Conservation (phyloP, 495 filamentous ascomycete species). For the Clohesyomyces aquaticus region DNA sequence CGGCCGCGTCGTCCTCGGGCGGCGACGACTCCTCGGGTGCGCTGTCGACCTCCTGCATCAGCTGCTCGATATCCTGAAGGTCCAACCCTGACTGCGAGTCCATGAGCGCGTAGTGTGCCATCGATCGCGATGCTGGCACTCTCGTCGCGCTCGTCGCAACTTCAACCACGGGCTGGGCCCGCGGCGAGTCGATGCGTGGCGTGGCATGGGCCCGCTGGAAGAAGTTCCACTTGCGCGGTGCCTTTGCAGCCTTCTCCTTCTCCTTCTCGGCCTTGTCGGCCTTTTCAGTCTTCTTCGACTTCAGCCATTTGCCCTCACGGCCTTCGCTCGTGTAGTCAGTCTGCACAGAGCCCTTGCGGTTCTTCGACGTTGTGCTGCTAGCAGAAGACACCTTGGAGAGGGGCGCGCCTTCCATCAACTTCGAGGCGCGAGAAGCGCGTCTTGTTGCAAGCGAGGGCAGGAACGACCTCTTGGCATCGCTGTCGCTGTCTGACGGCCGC, state of each 20-base stretch:
- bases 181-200: conserved; percentile 45
- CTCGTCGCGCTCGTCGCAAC: conserved; percentile 44
- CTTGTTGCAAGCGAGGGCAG: conserved; percentile 41
- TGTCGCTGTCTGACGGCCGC: conserved; percentile 43
- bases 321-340: conserved; percentile 44
- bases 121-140: conserved; percentile 48
- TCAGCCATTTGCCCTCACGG: conserved; percentile 49
- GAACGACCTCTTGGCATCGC: conserved; percentile 37
- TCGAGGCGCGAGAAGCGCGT: conserved; percentile 41
- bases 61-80: conserved; percentile 64
- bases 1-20: conserved; percentile 14
- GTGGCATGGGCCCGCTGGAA: conserved; percentile 72
- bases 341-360: conserved; percentile 27
- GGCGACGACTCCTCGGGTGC: conserved; percentile 33
- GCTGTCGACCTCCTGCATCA: conserved; percentile 58
- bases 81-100: conserved; percentile 74
- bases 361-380: conserved; percentile 43
- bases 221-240: conserved; percentile 75
- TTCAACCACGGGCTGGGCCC: conserved; percentile 42
- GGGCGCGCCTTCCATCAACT: conserved; percentile 29
- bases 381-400: conserved; percentile 31
- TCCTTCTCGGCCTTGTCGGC: conserved; percentile 36
- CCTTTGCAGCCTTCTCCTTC: conserved; percentile 37
- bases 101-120: conserved; percentile 83
- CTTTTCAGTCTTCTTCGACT: conserved; percentile 43